Evolutionary conservation across 139 green algal genomes (phyloP).

Genomic region (Micractinium conductrix): DNA sequence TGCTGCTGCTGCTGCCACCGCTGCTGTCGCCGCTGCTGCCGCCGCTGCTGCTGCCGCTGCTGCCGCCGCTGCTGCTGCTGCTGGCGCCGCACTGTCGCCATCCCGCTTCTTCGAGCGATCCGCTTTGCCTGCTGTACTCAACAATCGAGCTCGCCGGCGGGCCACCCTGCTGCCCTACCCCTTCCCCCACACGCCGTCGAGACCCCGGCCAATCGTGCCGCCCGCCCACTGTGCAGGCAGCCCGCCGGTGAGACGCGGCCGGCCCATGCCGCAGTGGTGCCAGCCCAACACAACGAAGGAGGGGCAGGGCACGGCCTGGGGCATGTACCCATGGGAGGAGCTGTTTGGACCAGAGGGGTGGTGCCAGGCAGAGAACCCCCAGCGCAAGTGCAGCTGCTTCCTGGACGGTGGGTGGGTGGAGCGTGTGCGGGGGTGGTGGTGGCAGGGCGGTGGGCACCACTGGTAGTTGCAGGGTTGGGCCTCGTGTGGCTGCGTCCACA

Average conservation of each 20-base stretch:
- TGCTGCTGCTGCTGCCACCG: too few relatives aligned
- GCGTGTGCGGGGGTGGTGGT: neutral
- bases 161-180: too few relatives aligned
- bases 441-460: neutral
- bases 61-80: too few relatives aligned
- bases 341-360: slow-evolving; percentile 54
- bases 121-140: too few relatives aligned
- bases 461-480: too few relatives aligned
- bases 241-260: neutral
- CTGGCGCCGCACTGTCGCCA: too few relatives aligned
- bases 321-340: slow-evolving; percentile 1
- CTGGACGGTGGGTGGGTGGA: neutral
- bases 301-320: neutral
- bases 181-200: too few relatives aligned
- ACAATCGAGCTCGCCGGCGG: too few relatives aligned
- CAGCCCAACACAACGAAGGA: slow-evolving; percentile 6
- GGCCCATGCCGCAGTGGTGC: slow-evolving; percentile 4
- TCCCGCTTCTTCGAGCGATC: too few relatives aligned
- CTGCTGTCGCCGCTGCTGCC: too few relatives aligned
- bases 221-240: neutral
- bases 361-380: slow-evolving; percentile 49
- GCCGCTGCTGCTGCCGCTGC: too few relatives aligned
- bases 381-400: neutral
- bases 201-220: neutral
- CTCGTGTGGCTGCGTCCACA: too few relatives aligned